phyloP scores from a whole-genome alignment of 2,329 filamentous ascomycete species.

The Fusarium dimerum region DNA sequence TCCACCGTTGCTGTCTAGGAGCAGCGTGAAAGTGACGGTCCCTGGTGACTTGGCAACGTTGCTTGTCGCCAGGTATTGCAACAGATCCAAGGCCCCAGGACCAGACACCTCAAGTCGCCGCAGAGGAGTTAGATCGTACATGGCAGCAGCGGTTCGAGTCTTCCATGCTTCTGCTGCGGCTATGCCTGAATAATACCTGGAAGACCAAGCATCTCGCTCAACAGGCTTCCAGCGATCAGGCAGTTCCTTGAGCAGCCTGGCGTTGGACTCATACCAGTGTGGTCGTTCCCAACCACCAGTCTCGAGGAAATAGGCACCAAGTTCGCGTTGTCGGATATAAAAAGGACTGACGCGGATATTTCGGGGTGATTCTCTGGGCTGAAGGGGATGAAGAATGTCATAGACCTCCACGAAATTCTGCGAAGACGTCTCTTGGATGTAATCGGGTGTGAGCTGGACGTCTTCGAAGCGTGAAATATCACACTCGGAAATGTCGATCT shows the following conservation, averaged over 20 bases:
- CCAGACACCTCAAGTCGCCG: constrained; percentile 59
- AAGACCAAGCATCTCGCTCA: constrained; percentile 60
- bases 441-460: constrained; percentile 56
- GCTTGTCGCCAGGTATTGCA: constrained; percentile 54
- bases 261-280: constrained; percentile 62
- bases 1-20: constrained; percentile 54
- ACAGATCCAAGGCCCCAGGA: constrained; percentile 54
- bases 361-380: constrained; percentile 57
- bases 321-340: constrained; percentile 52
- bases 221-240: constrained; percentile 56
- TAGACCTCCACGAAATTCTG: constrained; percentile 67
- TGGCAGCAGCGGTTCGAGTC: constrained; percentile 60
- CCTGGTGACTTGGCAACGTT: constrained; percentile 50
- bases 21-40: constrained; percentile 55
- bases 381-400: constrained; percentile 63
- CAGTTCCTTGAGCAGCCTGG: constrained; percentile 49
- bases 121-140: constrained; percentile 65
- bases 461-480: constrained; percentile 63
- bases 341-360: constrained; percentile 62
- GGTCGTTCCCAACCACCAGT: constrained; percentile 63
- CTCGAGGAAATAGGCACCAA: constrained; percentile 62
- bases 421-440: constrained; percentile 58
- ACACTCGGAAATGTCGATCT: constrained; percentile 59
- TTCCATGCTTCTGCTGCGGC: constrained; percentile 64
- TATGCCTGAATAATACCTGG: constrained; percentile 57